Evolutionary conservation across 2,329 filamentous ascomycete genomes (phyloP).

Genomic region (Ophiostoma perfectum): DNA sequence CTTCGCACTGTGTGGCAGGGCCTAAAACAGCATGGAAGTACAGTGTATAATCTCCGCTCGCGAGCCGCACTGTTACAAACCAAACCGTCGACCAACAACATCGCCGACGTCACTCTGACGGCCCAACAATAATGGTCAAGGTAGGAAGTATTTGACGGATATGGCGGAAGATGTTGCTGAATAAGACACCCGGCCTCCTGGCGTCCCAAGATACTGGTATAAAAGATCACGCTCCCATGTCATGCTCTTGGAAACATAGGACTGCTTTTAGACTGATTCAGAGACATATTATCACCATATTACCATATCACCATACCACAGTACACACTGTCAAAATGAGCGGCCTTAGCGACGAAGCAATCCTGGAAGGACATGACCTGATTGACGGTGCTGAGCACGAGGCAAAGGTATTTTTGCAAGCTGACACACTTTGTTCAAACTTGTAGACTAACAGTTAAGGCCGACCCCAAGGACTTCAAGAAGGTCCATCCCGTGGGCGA

Average conservation of each 20-base stretch:
- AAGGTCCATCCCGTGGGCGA: slow-evolving; percentile 19
- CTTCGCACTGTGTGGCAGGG: neutral
- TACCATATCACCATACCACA: neutral
- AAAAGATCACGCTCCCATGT: too few species aligned
- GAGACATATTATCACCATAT: neutral
- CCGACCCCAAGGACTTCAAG: slow-evolving; percentile 17
- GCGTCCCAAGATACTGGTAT: too few species aligned
- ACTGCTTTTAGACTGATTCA: too few species aligned
- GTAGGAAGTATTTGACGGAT: neutral
- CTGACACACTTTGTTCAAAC: neutral
- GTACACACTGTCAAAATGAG: slow-evolving; percentile 1
- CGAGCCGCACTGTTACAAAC: neutral
- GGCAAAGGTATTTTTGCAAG: neutral
- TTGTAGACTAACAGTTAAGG: neutral
- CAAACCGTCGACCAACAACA: neutral
- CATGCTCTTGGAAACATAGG: too few species aligned
- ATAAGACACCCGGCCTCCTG: neutral
- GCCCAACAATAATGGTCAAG: neutral
- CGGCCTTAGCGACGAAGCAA: slow-evolving; percentile 15
- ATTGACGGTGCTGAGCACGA: slow-evolving; percentile 18
- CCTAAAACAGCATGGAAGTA: neutral
- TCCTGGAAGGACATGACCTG: slow-evolving; percentile 17
- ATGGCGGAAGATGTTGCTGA: neutral
- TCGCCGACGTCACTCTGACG: neutral
- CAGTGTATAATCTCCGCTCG: neutral